phyloP scores from a whole-genome alignment of 306 rosid species.

The Rosa persica region DNA sequence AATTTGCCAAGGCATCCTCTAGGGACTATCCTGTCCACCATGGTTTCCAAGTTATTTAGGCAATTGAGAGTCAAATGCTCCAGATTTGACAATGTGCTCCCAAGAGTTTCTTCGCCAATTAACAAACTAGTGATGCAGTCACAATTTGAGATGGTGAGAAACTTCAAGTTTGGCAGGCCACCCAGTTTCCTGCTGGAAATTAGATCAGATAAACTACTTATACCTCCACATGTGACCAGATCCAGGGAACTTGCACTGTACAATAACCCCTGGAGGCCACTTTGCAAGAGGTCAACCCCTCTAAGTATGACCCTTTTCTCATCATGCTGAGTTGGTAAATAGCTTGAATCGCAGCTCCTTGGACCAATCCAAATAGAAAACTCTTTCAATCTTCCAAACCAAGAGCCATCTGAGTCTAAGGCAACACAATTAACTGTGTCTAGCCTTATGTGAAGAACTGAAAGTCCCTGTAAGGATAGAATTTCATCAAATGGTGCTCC shows the following conservation, averaged over 20 bases:
- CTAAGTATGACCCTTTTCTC: slow-evolving; percentile 24
- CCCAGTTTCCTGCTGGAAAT: background rate
- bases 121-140: slow-evolving; percentile 6
- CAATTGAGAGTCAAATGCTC: slow-evolving; percentile 7
- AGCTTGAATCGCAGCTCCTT: slow-evolving; percentile 3
- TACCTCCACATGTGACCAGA: slow-evolving; percentile 8
- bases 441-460: slow-evolving; percentile 20
- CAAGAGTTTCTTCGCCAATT: background rate
- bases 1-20: slow-evolving; percentile 18
- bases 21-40: background rate
- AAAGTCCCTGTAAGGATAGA: slow-evolving; percentile 3
- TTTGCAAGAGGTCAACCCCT: slow-evolving; percentile 18
- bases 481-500: slow-evolving; percentile 27
- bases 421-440: slow-evolving; percentile 19
- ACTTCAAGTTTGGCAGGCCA: slow-evolving; percentile 19
- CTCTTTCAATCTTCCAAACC: slow-evolving; percentile 15
- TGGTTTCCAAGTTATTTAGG: slow-evolving; percentile 8
- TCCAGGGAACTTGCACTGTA: slow-evolving; percentile 17
- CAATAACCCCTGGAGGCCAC: slow-evolving; percentile 12
- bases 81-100: slow-evolving; percentile 20
- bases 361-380: slow-evolving; percentile 20
- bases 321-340: slow-evolving; percentile 9
- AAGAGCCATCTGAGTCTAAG: slow-evolving; percentile 18
- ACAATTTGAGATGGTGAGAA: slow-evolving; percentile 7
- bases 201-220: slow-evolving; percentile 10